Conservation (phyloP, 177 flowering plant genomes). For the Tripterygium wilfordii region DNA sequence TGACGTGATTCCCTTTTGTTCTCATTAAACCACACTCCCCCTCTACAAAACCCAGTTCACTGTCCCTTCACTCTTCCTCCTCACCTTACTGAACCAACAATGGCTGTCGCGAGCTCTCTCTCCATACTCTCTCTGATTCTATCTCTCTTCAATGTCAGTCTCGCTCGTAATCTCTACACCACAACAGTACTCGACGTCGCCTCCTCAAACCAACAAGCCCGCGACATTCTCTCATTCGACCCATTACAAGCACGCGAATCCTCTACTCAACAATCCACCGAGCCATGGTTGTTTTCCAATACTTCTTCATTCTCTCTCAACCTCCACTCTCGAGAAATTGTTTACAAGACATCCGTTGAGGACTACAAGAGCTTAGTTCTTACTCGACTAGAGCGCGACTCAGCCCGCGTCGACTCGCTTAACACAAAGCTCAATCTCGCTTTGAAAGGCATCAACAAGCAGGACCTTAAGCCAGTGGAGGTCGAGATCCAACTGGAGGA, state of each 20-base stretch:
- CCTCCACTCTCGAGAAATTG: conserved; percentile 28
- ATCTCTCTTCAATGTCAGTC: too few species aligned
- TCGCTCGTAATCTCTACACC: too few species aligned
- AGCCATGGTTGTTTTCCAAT: not conserved
- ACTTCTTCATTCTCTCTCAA: conserved; percentile 21
- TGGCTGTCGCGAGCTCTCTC: too few species aligned
- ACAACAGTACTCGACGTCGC: conserved; percentile 28
- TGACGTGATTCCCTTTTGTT: too few species aligned
- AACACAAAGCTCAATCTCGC: conserved; percentile 19
- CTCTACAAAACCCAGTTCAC: too few species aligned
- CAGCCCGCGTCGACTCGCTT: conserved; percentile 33
- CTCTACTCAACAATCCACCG: conserved; percentile 1
- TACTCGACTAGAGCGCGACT: conserved; percentile 46
- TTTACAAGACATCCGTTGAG: conserved; percentile 9
- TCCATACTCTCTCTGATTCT: too few species aligned
- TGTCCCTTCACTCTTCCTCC: too few species aligned
- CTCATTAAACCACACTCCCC: too few species aligned
- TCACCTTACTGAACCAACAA: too few species aligned
- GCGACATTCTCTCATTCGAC: conserved; percentile 11
- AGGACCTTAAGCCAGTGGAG: conserved; percentile 28
- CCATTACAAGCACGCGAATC: not conserved
- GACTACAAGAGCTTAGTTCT: conserved; percentile 26
- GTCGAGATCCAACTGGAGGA: conserved; percentile 24
- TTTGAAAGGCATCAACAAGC: conserved; percentile 8
- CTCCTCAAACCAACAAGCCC: conserved; percentile 22